phyloP scores from a whole-genome alignment of 2,329 filamentous ascomycete species.

The Trichophaea hybrida region DNA sequence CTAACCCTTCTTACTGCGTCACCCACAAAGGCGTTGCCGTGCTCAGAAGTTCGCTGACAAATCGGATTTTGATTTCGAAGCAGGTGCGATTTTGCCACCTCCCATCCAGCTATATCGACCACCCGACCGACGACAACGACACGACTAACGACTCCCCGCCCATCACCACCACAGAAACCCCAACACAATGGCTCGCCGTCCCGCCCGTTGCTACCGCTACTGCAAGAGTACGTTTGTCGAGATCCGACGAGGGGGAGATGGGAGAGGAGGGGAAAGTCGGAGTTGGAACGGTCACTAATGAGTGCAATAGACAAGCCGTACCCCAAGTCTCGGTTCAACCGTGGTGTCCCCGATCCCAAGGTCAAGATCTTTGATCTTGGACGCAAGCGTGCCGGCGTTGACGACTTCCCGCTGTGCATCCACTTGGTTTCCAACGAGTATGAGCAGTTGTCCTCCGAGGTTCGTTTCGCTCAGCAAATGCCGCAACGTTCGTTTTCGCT shows the following conservation, averaged over 20 bases:
- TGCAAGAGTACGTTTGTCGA: constrained; percentile 58
- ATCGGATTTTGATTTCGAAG: not conserved
- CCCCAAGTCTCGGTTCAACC: constrained; percentile 99
- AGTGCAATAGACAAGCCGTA: constrained; percentile 37
- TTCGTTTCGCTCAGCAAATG: not conserved
- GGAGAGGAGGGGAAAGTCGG: constrained; percentile 1
- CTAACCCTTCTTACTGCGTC: not conserved
- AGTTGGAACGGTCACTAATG: constrained; percentile 26
- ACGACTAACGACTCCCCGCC: not conserved
- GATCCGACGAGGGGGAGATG: not conserved
- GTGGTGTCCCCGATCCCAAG: constrained; percentile 79
- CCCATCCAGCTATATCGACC: not conserved
- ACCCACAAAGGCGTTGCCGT: not conserved
- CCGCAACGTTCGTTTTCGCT: not conserved
- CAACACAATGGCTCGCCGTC: constrained; percentile 97
- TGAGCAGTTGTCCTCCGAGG: constrained; percentile 97
- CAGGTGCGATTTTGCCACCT: not conserved
- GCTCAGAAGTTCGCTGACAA: constrained; percentile 1
- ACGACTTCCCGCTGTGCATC: constrained; percentile 98
- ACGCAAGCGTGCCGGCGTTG: constrained; percentile 95
- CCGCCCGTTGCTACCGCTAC: constrained; percentile 99
- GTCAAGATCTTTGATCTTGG: constrained; percentile 98
- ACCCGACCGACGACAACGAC: not conserved
- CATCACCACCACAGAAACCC: constrained; percentile 41
- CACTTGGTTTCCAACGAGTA: constrained; percentile 99